Base-by-base conservation (phyloP, 306 rosid species). In the Sicyos baderoa region DNA sequence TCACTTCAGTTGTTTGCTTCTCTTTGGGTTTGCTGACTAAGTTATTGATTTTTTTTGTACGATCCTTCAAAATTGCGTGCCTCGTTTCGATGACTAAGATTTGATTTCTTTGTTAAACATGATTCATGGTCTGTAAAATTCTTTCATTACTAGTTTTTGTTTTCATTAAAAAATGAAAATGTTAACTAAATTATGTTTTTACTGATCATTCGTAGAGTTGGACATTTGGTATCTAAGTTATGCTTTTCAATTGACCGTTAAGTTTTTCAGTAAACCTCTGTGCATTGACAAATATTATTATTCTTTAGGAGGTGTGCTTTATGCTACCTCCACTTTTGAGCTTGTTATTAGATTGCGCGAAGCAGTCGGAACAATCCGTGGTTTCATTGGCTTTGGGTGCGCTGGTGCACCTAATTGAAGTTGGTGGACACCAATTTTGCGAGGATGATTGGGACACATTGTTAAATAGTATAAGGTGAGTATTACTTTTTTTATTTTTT, bases 381-480 rank as follows among this genome's bases (percentile, higher is more conserved):
- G 99, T 94, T 70, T 94, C 99, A 58, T 82, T 94, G 81, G 87
- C 99, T 79, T 91, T 94, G 66, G 99, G 95, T 77, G 99, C 99
- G 57, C 79, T 94, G 75, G 97, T 85, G 75, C 99, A 94, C 83
- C 92, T 94, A 71, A 88, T 87, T 76, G 97, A 94, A 82, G 99
- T 90, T 17, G 99, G 99, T 72, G 99, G 99, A 66, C 99, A 94
- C 84, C 99, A 94, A 72, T 94, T 94, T 74, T 90, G 95, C 76
- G 95, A 85, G 71, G 81, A 75, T 29, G 99, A 94, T 76, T 94
- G 99, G 99, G 92, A 94, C 75, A 88, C 90, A 12, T 82, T 94
- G 76, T 84, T 94, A 79, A 90, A 80, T 79, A 90, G 99, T 91
- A 85, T 90, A 73, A 90, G 99, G 99, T 88, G 63, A 48, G 42